Evolutionary conservation across 495 filamentous ascomycete species (phyloP), one percentile per base, ranked within the genome.

Genomic region (Margaritispora aquatica): DNA sequence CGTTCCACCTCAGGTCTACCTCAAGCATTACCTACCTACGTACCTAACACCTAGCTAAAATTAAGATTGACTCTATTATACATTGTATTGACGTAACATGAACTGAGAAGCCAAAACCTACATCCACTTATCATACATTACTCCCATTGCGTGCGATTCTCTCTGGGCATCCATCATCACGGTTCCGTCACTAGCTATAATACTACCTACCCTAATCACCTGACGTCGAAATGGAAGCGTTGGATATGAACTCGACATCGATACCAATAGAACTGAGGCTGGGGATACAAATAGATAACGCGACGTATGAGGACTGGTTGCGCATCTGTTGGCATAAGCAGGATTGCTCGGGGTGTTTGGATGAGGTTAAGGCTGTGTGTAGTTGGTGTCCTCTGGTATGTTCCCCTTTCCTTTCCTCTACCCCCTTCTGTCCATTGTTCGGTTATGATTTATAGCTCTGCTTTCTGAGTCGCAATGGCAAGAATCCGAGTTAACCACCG

Each of bases 381-480:
- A 73, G 73, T 48, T 81, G 79, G 79, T 83, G 79, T 67, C 77
- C 80, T 15, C 72, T 69, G 57, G 78, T 78, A 73, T 54, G 72
- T 68, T 19, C 38, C 19, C 19, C 15, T 2, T 34, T 34, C 29
- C 29, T 34, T 34, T 34, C 29, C 5, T 34, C 29, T 5, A 5
- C 13, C 29, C 29, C 13, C 5, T 34, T 13, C 13, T 13, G 13
- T 34, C 29, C 13, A 5, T 5, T 34, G 5, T 13, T 34, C 29
- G 13, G 5, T 13, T 11, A 17, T 27, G 21, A 26, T 22, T 10
- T 20, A 13, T 2, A 13, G 15, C 26, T 26, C 23, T n/a, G 2
- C 29, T 10, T 34, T 5, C 13, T 34, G n/a, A n/a, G n/a, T 21
- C 24, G 29, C 24, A 24, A n/a, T 20, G 17, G 23, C 19, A 5